Conservation (phyloP, 2,329 filamentous ascomycete species). For the Pyricularia sp. region DNA sequence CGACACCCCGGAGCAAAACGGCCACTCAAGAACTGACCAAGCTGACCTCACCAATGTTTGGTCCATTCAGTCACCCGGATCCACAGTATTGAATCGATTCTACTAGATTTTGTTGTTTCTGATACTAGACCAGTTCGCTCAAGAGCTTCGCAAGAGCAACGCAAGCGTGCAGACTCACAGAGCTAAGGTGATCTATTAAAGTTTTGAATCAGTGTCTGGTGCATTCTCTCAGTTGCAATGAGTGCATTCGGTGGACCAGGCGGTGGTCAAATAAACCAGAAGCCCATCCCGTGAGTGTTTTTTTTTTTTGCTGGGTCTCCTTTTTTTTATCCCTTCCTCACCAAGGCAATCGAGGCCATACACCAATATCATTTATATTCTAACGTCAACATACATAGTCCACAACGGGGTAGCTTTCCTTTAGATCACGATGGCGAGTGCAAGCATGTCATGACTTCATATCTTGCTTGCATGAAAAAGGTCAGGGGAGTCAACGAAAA, state of each 20-base stretch:
- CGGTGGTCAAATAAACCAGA: constrained; percentile 14
- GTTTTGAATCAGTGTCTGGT: neutral
- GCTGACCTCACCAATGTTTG: neutral
- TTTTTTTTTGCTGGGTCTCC: constrained; percentile 1
- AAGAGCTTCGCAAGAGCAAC: neutral
- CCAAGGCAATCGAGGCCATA: neutral
- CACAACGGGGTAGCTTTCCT: constrained; percentile 90
- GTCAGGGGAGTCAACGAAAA: constrained; percentile 77
- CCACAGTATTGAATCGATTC: neutral
- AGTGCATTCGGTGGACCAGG: constrained; percentile 18
- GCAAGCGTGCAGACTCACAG: neutral
- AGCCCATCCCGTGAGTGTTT: constrained; percentile 25
- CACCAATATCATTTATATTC: neutral
- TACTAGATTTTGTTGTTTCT: neutral
- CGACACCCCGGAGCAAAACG: neutral
- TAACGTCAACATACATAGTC: constrained; percentile 36
- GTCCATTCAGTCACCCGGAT: neutral
- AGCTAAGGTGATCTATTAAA: neutral
- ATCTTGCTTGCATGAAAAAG: constrained; percentile 79
- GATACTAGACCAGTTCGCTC: neutral
- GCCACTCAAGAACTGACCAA: neutral
- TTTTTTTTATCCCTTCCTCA: constrained; percentile 1
- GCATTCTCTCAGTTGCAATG: constrained; percentile 9
- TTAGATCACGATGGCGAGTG: constrained; percentile 96
- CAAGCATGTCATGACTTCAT: constrained; percentile 76